Conservation (phyloP, 805 yeast species). For the Saturnispora galanensis region DNA sequence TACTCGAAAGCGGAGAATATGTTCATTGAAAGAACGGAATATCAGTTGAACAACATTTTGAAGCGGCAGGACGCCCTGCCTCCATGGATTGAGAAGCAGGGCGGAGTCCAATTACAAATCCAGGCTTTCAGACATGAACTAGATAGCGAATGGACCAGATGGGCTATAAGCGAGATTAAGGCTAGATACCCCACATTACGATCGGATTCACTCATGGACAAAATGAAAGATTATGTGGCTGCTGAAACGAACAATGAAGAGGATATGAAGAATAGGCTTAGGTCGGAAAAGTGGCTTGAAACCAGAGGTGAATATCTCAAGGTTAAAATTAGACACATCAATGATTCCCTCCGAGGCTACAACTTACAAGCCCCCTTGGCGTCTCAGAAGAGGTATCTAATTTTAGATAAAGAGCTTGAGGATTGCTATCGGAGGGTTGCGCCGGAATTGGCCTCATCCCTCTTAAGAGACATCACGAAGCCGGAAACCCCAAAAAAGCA, state of each 20-base stretch:
- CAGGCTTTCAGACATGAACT: conserved; percentile 36
- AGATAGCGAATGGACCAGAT: conserved; percentile 30
- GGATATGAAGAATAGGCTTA: conserved; percentile 7
- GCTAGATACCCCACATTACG: conserved; percentile 19
- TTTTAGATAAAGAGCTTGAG: conserved; percentile 34
- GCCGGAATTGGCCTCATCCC: background rate
- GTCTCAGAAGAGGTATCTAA: conserved; percentile 46
- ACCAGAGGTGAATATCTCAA: conserved; percentile 25
- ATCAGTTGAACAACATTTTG: conserved; percentile 68
- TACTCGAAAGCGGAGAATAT: conserved; percentile 35
- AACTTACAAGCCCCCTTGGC: conserved; percentile 56
- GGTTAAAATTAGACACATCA: conserved; percentile 31
- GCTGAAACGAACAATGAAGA: conserved; percentile 15
- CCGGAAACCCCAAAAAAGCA: background rate
- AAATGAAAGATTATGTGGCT: conserved; percentile 12
- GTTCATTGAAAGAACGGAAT: conserved; percentile 59
- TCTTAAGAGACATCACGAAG: too few relatives aligned
- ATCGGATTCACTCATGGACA: too few relatives aligned
- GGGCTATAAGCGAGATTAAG: conserved; percentile 23
- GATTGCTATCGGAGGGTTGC: conserved; percentile 30
- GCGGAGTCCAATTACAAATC: conserved; percentile 41
- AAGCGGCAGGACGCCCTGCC: conserved; percentile 71
- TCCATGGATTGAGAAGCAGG: conserved; percentile 83
- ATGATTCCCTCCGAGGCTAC: conserved; percentile 45
- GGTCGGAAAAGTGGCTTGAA: conserved; percentile 31